Base-by-base conservation (phyloP, 2,329 filamentous ascomycete genomes). In the Exophiala sp. region DNA sequence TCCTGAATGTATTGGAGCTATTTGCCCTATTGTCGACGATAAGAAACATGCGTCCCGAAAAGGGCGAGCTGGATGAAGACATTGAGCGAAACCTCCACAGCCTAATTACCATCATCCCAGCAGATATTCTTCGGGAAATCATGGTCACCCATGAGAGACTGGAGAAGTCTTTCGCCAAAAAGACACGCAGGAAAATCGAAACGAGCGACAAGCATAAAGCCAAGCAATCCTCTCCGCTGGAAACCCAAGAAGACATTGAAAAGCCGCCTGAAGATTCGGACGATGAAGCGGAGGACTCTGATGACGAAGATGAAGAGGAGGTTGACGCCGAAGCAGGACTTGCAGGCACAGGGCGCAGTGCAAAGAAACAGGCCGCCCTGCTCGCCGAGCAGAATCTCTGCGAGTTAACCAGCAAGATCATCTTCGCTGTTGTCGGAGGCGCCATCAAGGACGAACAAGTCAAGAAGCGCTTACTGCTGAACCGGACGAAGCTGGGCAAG, bases 371-470 rank as follows among this genome's bases (percentile, higher is more conserved):
- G 41, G 77, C 78, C 32, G 80, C 82, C 49, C 76, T 96, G 27
- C 76, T 90, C 51, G 82, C 88, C 0, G 93, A 97, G 68, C 85
- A 91, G 64, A 80, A 83, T 16, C 77, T 97, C 1, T 97, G 91
- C 67, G 85, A 91, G 61, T 74, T 96, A 21, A 83, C 90, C 0
- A 85, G 82, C 55, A 94, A 93, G 65, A 80, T 95, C 37, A 86
- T 96, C 30, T 78, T 95, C 35, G 85, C 84, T 10, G 82, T 95
- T 18, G 74, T 86, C 8, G 87, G 83, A 16, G 82, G 81, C 46
- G 81, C 89, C 34, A 73, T 96, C 43, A 88, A 94, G 70, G 79
- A 77, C 77, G 7, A 82, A 80, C 23, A 80, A 79, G 75, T 95
- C 29, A 79, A 80, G 56, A 79, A 81, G 60, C 78, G 89, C 16